Base-by-base conservation (phyloP, 1,139 yeast species). In the Nakaseomyces bracarensis region DNA sequence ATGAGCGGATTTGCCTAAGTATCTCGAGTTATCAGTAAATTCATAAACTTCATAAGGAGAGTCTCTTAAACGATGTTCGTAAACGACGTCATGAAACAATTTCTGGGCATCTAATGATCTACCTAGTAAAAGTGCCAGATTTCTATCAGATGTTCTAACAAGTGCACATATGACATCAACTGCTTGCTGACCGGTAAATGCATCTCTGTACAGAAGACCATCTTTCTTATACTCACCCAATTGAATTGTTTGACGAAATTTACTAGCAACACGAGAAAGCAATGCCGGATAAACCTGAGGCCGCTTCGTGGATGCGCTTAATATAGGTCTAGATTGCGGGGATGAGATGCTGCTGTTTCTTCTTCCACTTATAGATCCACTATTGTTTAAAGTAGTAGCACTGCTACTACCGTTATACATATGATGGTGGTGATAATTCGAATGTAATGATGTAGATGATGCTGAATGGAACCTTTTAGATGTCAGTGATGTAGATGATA, bases 21-120 rank as follows among this genome's bases (percentile, higher is more conserved):
- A 55, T 40, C 63, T 53, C 18, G 61, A 57, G 39, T 54, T 55
- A 59, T 81, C 93, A 51, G 77, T 79, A 57, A 91, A 85, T 47
- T 86, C 95, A 61, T 89, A 93, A 19, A 91, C 84, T 63, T 91
- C 99, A 57, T 75, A 77, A 14, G 73, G 74, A 1, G 95, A 84
- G 64, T 91, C 98, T 49, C 98, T 73, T 43, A 91, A 70, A 41
- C 96, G 70, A 60, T 89, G 97, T 54, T 87, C 95, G 63, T 91
- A 91, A 0, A 96, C 85, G 21, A 89, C 97, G 65, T 91, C 98
- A 58, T 87, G 96, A 63, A 91, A 87, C 46, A 86, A 77, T 63
- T 85, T 85, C 55, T 91, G 97, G 1, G 96, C 95, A 64, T 91
- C 98, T 47, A 91, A 69, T 0, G 97, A 82, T 49, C 99, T 72